phyloP scores from a whole-genome alignment of 78 protist species.

The Polysphondylium violaceum region DNA sequence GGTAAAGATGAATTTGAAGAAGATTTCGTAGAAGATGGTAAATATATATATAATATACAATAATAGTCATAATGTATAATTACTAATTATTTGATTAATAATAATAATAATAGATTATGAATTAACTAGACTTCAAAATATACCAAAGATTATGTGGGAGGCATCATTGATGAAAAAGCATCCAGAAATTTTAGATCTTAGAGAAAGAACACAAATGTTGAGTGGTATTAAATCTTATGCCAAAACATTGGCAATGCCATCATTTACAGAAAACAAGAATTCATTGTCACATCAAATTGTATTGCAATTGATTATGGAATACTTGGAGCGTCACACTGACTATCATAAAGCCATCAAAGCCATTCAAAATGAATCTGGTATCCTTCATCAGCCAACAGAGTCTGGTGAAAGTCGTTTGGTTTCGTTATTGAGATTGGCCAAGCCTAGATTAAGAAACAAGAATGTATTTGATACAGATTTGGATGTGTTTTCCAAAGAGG shows the following conservation, averaged over 20 bases:
- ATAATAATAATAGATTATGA: constrained; percentile 30
- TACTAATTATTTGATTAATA: background rate
- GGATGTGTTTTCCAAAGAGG: constrained; percentile 20
- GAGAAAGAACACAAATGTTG: constrained; percentile 57
- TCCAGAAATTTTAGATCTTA: constrained; percentile 69
- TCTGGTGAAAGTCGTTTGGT: constrained; percentile 59
- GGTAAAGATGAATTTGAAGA: constrained; percentile 76
- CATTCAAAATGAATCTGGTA: constrained; percentile 62
- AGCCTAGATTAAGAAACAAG: constrained; percentile 49
- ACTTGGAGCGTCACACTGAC: constrained; percentile 37
- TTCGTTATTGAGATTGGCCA: constrained; percentile 32
- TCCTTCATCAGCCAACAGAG: constrained; percentile 58
- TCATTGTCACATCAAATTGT: constrained; percentile 72
- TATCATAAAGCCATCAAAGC: constrained; percentile 33
- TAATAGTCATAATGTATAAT: background rate
- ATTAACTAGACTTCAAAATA: constrained; percentile 53
- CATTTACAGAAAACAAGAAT: constrained; percentile 62
- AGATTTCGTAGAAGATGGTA: constrained; percentile 56
- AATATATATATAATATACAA: background rate
- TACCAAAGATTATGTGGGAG: constrained; percentile 73
- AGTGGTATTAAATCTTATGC: constrained; percentile 67
- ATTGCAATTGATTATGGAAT: constrained; percentile 68
- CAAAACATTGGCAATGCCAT: constrained; percentile 57
- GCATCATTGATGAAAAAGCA: constrained; percentile 75
- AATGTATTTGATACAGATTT: constrained; percentile 59